Evolutionary conservation across 2,329 filamentous ascomycete genomes (phyloP), one percentile per base, ranked within the genome.

Genomic region (Fusarium luffae): DNA sequence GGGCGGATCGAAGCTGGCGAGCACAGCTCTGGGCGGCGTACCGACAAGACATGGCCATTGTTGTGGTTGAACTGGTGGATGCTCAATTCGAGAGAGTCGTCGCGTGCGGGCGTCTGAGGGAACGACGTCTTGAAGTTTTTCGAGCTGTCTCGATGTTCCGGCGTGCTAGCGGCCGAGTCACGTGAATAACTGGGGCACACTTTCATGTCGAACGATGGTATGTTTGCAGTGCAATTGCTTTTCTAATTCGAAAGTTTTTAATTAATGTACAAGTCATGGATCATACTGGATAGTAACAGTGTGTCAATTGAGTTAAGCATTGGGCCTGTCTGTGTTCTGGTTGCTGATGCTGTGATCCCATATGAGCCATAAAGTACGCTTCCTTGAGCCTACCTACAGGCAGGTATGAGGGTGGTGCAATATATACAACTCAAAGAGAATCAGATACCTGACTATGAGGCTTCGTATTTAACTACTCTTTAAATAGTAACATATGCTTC

Each of bases 1-100:
- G 73, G 66, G 81, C 78, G 68, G 84, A 81, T 77, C 88, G 86
- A 74, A 90, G 81, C 78, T 89, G 87, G 74, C 87, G 86, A 73
- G 87, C 86, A 82, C 87, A 90, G 85, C 85, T 86, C 81, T 87
- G 88, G 74, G 86, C 88, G 78, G 86, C 88, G 79, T 85, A 87
- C 80, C 88, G 85, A 80, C 86, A 89, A 74, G 88, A 85, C 78
- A 88, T 82, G 70, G 88, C 87, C 88, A 91, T 91, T 76, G 76
- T 83, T 79, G 74, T 69, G 62, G 68, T 70, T 67, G 75, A 70
- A 72, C 67, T 71, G 58, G 62, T 58, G 50, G 42, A 65, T 66
- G 70, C 73, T 74, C 66, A 75, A 75, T 72, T 77, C 66, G 66
- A 64, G 43, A 62, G 66, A 49, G 64, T 75, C 69, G 72, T 76